Conservation (phyloP, 352 stramenopile genomes). For the Hyphochytrium catenoides region DNA sequence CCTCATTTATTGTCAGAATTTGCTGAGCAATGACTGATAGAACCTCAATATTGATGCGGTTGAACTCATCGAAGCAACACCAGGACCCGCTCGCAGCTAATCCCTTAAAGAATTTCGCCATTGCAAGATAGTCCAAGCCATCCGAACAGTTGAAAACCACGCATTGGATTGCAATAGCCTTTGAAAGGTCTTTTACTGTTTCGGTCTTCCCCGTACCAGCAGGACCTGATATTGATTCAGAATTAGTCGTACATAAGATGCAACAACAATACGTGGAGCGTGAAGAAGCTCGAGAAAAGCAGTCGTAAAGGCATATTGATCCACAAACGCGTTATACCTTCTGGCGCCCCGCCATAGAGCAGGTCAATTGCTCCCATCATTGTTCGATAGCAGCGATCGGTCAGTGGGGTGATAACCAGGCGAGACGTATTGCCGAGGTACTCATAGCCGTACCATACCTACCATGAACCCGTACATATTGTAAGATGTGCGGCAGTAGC, state of each 20-base stretch:
- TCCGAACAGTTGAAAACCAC: constrained; percentile 84
- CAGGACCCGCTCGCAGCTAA: constrained; percentile 70
- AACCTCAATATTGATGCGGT: constrained; percentile 85
- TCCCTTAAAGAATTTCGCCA: constrained; percentile 89
- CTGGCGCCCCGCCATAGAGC: constrained; percentile 47
- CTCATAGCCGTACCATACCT: constrained; percentile 65
- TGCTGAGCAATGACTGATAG: constrained; percentile 81
- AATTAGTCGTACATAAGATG: constrained; percentile 4
- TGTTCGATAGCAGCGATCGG: constrained; percentile 77
- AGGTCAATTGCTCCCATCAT: constrained; percentile 81
- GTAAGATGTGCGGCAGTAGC: no score
- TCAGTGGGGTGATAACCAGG: constrained; percentile 81
- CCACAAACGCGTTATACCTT: neutral
- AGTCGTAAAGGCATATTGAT: constrained; percentile 57
- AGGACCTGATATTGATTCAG: constrained; percentile 31
- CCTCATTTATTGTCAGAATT: constrained; percentile 75
- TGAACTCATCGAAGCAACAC: constrained; percentile 87
- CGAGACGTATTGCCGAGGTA: constrained; percentile 79
- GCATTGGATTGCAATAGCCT: constrained; percentile 80
- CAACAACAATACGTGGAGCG: constrained; percentile 2
- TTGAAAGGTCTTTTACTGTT: constrained; percentile 81
- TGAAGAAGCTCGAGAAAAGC: constrained; percentile 9
- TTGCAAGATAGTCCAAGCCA: constrained; percentile 71
- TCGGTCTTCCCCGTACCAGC: constrained; percentile 85
- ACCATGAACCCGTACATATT: no score